Conservation (phyloP, 1,284 basidiomycete genomes). For the Cryptococcus sp. region DNA sequence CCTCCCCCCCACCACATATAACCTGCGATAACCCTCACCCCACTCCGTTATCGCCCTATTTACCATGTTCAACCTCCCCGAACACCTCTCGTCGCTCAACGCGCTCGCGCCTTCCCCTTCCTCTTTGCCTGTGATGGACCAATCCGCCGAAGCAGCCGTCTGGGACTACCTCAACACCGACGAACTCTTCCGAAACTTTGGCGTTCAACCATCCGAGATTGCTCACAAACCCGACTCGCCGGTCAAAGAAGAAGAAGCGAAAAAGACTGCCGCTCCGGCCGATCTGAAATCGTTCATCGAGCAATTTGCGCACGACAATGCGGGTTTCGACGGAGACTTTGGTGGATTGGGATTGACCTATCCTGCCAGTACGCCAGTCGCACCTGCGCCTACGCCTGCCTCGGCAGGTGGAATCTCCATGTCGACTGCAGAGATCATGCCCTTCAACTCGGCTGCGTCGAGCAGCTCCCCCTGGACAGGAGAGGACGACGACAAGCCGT, state of each 20-base stretch:
- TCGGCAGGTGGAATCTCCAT: constrained; percentile 10
- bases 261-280: constrained; percentile 13
- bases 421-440: constrained; percentile 22
- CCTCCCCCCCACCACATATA: not conserved
- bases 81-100: constrained; percentile 35
- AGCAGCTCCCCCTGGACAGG: constrained; percentile 7
- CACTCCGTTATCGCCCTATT: not conserved
- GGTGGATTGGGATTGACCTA: constrained; percentile 6
- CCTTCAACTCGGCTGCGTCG: constrained; percentile 1
- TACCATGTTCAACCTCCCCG: constrained; percentile 33
- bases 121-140: constrained; percentile 22
- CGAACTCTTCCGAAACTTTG: constrained; percentile 40
- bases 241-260: constrained; percentile 4
- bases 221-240: constrained; percentile 4
- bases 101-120: constrained; percentile 32
- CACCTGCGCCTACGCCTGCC: constrained; percentile 12
- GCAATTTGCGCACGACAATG: constrained; percentile 28
- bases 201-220: constrained; percentile 20
- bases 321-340: constrained; percentile 14
- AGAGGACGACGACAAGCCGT: constrained; percentile 19
- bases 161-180: constrained; percentile 43
- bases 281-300: constrained; percentile 44
- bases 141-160: constrained; percentile 39
- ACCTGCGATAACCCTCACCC: too few species aligned
- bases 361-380: constrained; percentile 8